A percentile compares a stretch with the other conserved stretches of the same genome.
Conservation (phyloP, 2,329 filamentous ascomycete genomes). For the Calonectria henricotiae region DNA sequence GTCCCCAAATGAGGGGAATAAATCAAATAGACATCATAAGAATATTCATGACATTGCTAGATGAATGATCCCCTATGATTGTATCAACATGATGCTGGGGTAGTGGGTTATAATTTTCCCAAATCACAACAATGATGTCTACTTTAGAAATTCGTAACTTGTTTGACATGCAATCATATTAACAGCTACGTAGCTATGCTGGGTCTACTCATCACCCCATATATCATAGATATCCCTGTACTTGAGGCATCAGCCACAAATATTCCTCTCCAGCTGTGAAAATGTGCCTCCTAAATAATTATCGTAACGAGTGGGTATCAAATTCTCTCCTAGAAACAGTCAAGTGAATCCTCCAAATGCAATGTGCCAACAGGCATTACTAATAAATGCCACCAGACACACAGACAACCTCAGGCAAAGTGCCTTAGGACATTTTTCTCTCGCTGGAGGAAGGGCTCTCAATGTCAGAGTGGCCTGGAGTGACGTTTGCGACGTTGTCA, state of each 20-base stretch:
- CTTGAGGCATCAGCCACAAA: background rate
- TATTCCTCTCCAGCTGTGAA: background rate
- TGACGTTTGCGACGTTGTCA: constrained; percentile 48
- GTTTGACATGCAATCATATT: constrained; percentile 12
- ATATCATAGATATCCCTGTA: constrained; percentile 14
- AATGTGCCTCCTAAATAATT: constrained; percentile 11
- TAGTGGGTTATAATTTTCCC: too few species aligned
- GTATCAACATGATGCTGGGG: too few species aligned
- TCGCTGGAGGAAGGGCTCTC: constrained; percentile 40
- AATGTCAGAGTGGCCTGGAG: constrained; percentile 35
- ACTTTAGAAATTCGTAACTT: background rate
- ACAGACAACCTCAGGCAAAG: background rate
- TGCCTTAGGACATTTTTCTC: constrained; percentile 33
- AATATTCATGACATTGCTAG: too few species aligned
- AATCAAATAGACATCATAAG: too few species aligned
- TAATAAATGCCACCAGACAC: constrained; percentile 3
- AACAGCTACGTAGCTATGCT: constrained; percentile 21
- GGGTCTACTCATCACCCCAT: background rate
- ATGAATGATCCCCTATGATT: too few species aligned
- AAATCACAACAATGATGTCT: too few species aligned
- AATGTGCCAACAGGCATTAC: background rate
- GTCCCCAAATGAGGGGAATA: too few species aligned
- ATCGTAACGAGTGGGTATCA: constrained; percentile 39
- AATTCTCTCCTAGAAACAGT: constrained; percentile 15
- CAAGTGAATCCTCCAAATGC: background rate